Conservation (phyloP, 768 basidiomycete genomes). For the Punctularia strigosozonata region DNA sequence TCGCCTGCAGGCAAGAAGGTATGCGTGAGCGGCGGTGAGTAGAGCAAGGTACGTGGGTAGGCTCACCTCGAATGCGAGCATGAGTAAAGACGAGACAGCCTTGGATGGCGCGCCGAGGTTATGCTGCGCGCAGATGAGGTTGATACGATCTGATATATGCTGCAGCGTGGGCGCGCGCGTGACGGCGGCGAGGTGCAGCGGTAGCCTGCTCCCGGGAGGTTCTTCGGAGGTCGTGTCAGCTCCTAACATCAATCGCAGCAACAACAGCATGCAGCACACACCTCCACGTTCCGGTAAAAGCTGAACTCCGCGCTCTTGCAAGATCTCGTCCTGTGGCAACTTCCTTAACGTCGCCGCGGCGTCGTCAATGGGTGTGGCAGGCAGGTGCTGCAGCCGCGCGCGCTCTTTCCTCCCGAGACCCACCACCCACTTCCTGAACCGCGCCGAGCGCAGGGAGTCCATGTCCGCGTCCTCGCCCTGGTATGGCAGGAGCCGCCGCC, state of each 20-base stretch:
- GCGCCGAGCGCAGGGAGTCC: conserved; percentile 42
- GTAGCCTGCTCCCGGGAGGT: conserved; percentile 57
- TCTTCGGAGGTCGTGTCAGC: conserved; percentile 25
- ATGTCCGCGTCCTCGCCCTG: conserved; percentile 53
- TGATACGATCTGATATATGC: conserved; percentile 70
- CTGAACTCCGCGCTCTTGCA: conserved; percentile 54
- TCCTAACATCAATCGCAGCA: not conserved
- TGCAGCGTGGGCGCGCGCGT: conserved; percentile 64
- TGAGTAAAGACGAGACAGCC: conserved; percentile 55
- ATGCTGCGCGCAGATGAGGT: conserved; percentile 73
- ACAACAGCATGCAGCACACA: conserved; percentile 17
- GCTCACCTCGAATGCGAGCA: conserved; percentile 76
- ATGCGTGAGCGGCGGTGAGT: not conserved
- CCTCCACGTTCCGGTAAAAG: conserved; percentile 57
- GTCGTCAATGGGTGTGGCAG: too few species aligned
- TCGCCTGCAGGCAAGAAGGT: conserved; percentile 35
- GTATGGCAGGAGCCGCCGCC: conserved; percentile 56
- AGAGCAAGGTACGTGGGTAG: conserved; percentile 9
- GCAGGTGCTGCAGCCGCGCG: conserved; percentile 49
- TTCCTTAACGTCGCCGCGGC: conserved; percentile 28
- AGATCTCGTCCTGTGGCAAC: conserved; percentile 58
- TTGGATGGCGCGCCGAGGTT: conserved; percentile 50
- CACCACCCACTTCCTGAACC: conserved; percentile 67
- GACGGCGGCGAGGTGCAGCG: conserved; percentile 62
- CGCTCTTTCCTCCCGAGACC: conserved; percentile 65